Evolutionary conservation across 2,329 filamentous ascomycete species (phyloP), one percentile per base, ranked within the genome.

Genomic region (Alternaria panax): DNA sequence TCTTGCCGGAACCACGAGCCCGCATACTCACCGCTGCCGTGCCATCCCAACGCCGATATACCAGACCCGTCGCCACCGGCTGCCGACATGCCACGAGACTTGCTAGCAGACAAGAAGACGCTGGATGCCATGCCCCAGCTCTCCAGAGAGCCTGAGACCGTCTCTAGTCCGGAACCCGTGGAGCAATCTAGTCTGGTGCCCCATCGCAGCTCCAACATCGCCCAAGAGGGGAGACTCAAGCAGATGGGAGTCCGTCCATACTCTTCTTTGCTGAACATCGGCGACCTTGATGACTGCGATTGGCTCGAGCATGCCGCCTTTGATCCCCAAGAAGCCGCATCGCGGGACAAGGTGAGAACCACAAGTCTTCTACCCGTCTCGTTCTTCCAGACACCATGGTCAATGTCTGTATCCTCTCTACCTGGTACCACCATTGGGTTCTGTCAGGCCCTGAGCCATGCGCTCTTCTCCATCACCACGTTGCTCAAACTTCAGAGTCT

Each of bases 191-290:
- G 66, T 42, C 60, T 69, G 18, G 59, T 65, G 48, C 64, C 70
- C 8, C 64, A 71, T 59, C 72, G 68, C 64, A 63, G 60, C 40
- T 55, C 67, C 22, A 66, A 63, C 41, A 62, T 67, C 30, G 59
- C 72, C 5, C 59, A 72, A 24, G 70, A 75, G 24, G 69, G 74
- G 27, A 58, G 66, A 18, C 71, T 71, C 63, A 70, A 68, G 54
- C 75, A 71, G 52, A 72, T 75, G 65, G 88, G 89, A 69, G 86
- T 92, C 70, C 86, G 91, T 71, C 88, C 92, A 25, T 90, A 91
- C 70, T 85, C 91, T n/a, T 87, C 91, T 52, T 86, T 90, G 27
- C 84, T 97, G 51, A 91, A 87, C 40, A 78, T 86, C 47, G 85
- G 85, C 25, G 88, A 92, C 68, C 75, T 90, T 48, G 87, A 89